phyloP scores from a whole-genome alignment of 208 protist species.

The Acanthamoeba pearcei region DNA sequence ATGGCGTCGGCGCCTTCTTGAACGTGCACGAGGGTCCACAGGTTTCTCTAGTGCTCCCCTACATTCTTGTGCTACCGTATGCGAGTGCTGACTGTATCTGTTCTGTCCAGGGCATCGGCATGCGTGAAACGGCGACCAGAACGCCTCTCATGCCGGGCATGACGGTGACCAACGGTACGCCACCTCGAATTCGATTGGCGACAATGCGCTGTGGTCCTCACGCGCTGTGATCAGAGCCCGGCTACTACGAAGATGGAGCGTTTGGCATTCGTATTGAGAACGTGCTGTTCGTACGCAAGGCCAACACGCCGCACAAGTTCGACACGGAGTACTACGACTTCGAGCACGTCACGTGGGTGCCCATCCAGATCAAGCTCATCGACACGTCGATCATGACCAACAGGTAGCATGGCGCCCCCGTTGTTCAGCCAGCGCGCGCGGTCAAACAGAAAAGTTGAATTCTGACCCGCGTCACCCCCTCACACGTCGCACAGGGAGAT shows the following conservation, averaged over 20 bases:
- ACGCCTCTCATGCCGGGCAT: constrained; percentile 80
- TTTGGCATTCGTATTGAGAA: constrained; percentile 99
- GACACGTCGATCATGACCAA: constrained; percentile 89
- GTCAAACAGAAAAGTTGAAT: neutral
- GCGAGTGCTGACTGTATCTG: neutral
- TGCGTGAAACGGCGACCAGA: neutral
- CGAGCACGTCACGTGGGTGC: constrained; percentile 92
- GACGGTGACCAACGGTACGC: constrained; percentile 84
- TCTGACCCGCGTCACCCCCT: neutral
- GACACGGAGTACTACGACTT: constrained; percentile 82
- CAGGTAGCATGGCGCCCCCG: constrained; percentile 77
- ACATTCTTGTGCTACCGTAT: too few species aligned
- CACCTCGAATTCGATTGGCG: neutral
- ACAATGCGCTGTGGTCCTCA: neutral
- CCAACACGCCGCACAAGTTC: constrained; percentile 78
- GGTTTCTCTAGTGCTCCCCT: neutral
- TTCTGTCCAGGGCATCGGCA: constrained; percentile 69
- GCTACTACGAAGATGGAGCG: constrained; percentile 97
- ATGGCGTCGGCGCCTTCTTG: constrained; percentile 97
- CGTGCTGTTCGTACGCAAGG: constrained; percentile 93
- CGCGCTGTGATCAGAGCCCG: constrained; percentile 88
- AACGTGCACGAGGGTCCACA: constrained; percentile 96
- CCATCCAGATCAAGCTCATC: constrained; percentile 93
- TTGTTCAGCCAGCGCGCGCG: neutral
- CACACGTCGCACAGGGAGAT: constrained; percentile 21